A percentile compares a stretch with the other conserved stretches of the same genome.
These are phyloP conservation scores for Verbena officinalis DNA, from an alignment of 257 asterid genomes.

Conservation along the genomic window DNA sequence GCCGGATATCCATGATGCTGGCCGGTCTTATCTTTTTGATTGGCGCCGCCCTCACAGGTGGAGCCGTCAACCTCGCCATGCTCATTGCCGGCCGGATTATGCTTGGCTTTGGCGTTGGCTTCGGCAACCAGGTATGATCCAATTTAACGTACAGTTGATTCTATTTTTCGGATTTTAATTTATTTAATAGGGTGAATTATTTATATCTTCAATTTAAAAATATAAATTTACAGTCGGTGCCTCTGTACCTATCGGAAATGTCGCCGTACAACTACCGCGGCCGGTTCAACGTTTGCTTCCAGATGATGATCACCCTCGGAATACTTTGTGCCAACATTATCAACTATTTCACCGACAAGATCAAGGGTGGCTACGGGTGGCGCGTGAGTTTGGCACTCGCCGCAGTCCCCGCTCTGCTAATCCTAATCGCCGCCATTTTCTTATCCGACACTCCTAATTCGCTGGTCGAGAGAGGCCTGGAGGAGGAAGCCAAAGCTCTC, in stretches of 20 bases:
- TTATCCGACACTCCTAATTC: conserved; percentile 53
- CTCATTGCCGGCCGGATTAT: not conserved
- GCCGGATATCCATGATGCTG: conserved; percentile 47
- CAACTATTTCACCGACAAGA: conserved; percentile 4
- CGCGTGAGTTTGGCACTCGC: conserved; percentile 52
- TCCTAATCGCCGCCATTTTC: conserved; percentile 37
- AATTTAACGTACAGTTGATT: no score
- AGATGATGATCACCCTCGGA: conserved; percentile 5
- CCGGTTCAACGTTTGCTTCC: not conserved
- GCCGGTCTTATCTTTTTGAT: conserved; percentile 30
- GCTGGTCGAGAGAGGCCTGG: conserved; percentile 41
- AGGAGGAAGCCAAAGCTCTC: conserved; percentile 33
- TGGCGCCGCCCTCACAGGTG: not conserved
- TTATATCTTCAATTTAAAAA: no score
- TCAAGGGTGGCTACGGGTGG: conserved; percentile 43
- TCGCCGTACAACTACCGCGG: conserved; percentile 18
- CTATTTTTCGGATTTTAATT: no score
- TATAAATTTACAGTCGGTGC: conserved; percentile 19
- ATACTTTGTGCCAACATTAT: not conserved
- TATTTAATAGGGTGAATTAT: no score
- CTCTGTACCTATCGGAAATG: conserved; percentile 15
- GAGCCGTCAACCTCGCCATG: not conserved
- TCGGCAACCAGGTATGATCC: not conserved
- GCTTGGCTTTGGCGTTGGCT: not conserved
- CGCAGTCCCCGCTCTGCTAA: conserved; percentile 45